phyloP scores from a whole-genome alignment of 495 filamentous ascomycete genomes.

The Penicillium herquei region DNA sequence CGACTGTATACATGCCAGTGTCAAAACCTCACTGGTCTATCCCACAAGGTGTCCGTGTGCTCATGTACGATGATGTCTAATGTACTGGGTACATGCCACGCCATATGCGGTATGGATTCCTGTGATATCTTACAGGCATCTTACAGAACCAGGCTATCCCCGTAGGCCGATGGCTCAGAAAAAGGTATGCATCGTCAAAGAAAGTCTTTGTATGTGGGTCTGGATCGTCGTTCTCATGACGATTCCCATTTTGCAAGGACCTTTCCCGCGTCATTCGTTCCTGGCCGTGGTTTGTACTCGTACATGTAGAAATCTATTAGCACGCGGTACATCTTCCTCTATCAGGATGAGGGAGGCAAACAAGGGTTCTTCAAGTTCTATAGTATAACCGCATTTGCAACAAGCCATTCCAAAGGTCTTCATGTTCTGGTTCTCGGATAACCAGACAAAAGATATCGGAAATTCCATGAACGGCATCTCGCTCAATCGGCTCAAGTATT shows the following conservation, averaged over 20 bases:
- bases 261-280: constrained; percentile 26
- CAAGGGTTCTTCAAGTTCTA: background rate
- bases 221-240: constrained; percentile 30
- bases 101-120: background rate
- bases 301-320: background rate
- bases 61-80: background rate
- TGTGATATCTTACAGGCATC: background rate
- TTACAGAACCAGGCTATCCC: background rate
- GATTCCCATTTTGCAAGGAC: constrained; percentile 26
- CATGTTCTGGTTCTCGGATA: constrained; percentile 10
- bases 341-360: constrained; percentile 1
- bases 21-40: background rate
- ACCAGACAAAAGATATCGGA: constrained; percentile 1
- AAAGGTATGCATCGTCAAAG: constrained; percentile 18
- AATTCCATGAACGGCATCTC: constrained; percentile 8
- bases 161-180: background rate
- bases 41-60: constrained; percentile 10
- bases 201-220: constrained; percentile 18
- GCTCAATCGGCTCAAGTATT: constrained; percentile 15
- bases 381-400: background rate
- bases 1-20: constrained; percentile 8
- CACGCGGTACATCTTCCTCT: background rate
- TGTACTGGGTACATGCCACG: background rate
- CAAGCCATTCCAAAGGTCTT: constrained; percentile 10
- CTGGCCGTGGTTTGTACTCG: constrained; percentile 12